These are phyloP conservation scores for Viola pubescens DNA, from an alignment of 441 rosid species.

Conservation along the genomic window DNA sequence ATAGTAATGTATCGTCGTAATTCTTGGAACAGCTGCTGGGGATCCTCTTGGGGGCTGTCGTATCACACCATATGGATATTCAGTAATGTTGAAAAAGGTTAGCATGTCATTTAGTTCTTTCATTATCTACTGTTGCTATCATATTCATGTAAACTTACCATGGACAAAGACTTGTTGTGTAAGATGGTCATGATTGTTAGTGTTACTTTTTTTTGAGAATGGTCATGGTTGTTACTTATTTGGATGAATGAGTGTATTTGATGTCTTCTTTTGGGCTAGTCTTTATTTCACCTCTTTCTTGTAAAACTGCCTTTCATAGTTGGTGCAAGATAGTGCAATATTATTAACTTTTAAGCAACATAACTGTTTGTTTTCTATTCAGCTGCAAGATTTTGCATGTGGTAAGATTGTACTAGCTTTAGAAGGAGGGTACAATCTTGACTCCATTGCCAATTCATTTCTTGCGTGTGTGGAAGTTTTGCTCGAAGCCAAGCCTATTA, in stretches of 20 bases:
- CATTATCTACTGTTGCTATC: background rate
- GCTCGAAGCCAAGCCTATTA: conserved; percentile 44
- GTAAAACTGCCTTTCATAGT: conserved; percentile 2
- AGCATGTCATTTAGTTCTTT: conserved; percentile 9
- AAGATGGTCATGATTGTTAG: background rate
- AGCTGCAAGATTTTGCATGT: conserved; percentile 79
- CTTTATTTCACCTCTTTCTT: background rate
- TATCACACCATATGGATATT: conserved; percentile 83
- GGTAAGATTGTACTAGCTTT: conserved; percentile 81
- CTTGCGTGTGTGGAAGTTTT: conserved; percentile 84
- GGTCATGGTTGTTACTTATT: background rate
- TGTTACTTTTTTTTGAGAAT: background rate
- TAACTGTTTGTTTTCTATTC: conserved; percentile 11
- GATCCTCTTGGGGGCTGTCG: conserved; percentile 93
- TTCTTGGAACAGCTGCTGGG: conserved; percentile 49
- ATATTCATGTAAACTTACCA: background rate
- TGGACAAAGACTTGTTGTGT: conserved; percentile 2
- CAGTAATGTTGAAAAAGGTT: conserved; percentile 79
- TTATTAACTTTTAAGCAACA: conserved; percentile 6
- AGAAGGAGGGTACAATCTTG: conserved; percentile 96
- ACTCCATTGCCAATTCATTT: conserved; percentile 70
- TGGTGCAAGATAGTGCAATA: background rate
- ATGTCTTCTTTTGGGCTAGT: background rate
- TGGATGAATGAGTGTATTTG: background rate
- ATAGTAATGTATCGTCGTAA: background rate